These are phyloP conservation scores for Ramalina intermedia DNA, from an alignment of 495 filamentous ascomycete genomes.

Conservation along the genomic window DNA sequence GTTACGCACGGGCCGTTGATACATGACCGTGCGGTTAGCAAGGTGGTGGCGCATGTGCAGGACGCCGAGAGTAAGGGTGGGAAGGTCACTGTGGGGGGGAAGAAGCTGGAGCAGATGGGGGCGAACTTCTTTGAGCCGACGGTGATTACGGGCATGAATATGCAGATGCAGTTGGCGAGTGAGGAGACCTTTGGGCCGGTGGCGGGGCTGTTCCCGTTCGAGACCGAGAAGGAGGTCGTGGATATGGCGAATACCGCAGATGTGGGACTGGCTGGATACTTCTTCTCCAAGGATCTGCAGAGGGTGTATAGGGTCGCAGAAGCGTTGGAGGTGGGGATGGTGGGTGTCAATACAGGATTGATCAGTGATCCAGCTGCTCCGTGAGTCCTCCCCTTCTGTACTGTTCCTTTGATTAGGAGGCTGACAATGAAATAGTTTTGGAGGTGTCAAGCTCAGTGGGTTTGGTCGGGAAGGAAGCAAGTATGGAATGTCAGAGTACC, in stretches of 20 bases:
- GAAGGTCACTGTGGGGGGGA: conserved; percentile 54
- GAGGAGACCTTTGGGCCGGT: conserved; percentile 89
- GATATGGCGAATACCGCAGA: conserved; percentile 59
- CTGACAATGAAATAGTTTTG: conserved; percentile 43
- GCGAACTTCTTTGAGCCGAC: conserved; percentile 73
- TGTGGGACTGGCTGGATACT: conserved; percentile 77
- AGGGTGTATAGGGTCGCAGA: conserved; percentile 67
- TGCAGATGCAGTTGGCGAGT: conserved; percentile 58
- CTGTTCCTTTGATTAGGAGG: not conserved
- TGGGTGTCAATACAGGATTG: conserved; percentile 72
- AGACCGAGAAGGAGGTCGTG: conserved; percentile 72
- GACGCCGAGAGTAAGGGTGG: conserved; percentile 67
- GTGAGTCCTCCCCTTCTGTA: conserved; percentile 18
- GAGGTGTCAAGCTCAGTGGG: conserved; percentile 84
- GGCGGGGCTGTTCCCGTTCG: conserved; percentile 69
- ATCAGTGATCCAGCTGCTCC: conserved; percentile 71
- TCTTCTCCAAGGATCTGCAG: conserved; percentile 63
- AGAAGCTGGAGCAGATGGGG: conserved; percentile 48
- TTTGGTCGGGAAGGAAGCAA: conserved; percentile 87
- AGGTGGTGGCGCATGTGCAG: conserved; percentile 63
- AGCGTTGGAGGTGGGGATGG: conserved; percentile 80
- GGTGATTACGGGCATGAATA: conserved; percentile 65
- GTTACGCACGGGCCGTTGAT: conserved; percentile 76
- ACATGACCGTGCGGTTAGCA: conserved; percentile 56
- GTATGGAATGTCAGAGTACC: conserved; percentile 85